Percentiles rank a stretch among this genome's conserved stretches.
Conservation (phyloP, 805 yeast species). For the Blastobotrys peoriensis region DNA sequence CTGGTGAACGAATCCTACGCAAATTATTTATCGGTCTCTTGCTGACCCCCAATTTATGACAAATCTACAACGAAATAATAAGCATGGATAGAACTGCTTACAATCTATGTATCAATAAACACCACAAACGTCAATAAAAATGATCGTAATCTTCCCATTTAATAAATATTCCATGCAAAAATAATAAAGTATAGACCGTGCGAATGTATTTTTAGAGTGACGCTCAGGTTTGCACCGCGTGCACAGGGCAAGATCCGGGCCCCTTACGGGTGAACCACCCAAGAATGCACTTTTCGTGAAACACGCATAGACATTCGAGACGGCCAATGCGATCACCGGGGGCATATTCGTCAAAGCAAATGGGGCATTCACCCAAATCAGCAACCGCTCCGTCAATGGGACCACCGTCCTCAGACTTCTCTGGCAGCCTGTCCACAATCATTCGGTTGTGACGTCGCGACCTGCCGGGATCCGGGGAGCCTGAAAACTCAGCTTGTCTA, state of each 20-base stretch:
- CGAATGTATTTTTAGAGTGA: too few relatives aligned
- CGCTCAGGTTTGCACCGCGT: conserved; percentile 41
- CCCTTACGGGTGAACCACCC: conserved; percentile 88
- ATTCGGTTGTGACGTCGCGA: conserved; percentile 60
- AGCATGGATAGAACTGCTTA: conserved; percentile 3
- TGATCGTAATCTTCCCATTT: neutral
- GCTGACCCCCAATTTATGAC: too few relatives aligned
- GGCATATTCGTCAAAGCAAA: conserved; percentile 81
- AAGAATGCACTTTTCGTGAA: conserved; percentile 85
- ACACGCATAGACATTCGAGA: conserved; percentile 88
- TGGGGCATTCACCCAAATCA: conserved; percentile 70
- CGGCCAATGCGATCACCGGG: conserved; percentile 90
- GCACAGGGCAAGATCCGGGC: conserved; percentile 82
- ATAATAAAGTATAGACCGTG: neutral
- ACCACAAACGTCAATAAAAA: neutral
- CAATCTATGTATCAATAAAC: neutral
- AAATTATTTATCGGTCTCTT: neutral
- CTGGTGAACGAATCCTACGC: conserved; percentile 30
- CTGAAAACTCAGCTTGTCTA: conserved; percentile 49
- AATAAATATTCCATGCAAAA: neutral
- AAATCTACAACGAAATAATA: too few relatives aligned
- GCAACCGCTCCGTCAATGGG: conserved; percentile 30
- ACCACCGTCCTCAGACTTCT: conserved; percentile 24
- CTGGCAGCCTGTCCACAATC: conserved; percentile 61
- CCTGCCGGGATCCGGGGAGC: conserved; percentile 46